These are phyloP conservation scores for Candida orba DNA, from an alignment of 805 yeast species.

Conservation along the genomic window DNA sequence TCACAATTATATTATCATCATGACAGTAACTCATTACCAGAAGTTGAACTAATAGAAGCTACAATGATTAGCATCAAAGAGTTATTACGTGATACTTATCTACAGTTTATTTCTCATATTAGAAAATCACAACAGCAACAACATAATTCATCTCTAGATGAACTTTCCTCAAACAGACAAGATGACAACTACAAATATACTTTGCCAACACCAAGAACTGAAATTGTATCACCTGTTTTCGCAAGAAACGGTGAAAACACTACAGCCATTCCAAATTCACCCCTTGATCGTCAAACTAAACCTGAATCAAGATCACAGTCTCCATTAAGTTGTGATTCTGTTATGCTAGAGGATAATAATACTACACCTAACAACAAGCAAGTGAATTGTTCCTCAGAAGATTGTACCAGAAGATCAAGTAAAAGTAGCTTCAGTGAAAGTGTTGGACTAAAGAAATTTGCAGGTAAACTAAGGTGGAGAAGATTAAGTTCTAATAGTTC, in stretches of 20 bases:
- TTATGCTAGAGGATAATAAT: slow-evolving; percentile 9
- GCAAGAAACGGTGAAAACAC: too few relatives aligned
- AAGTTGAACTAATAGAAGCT: slow-evolving; percentile 10
- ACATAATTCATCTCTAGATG: not conserved
- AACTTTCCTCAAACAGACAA: not conserved
- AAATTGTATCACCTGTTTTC: too few relatives aligned
- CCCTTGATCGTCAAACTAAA: too few relatives aligned
- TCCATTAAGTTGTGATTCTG: too few relatives aligned
- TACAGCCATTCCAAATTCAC: too few relatives aligned
- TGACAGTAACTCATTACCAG: slow-evolving; percentile 11
- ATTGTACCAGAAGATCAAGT: slow-evolving; percentile 6
- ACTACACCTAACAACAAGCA: slow-evolving; percentile 6
- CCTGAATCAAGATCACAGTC: too few relatives aligned
- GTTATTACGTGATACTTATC: slow-evolving; percentile 19
- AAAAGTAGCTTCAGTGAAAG: slow-evolving; percentile 13
- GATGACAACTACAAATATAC: slow-evolving; percentile 2
- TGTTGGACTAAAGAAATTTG: slow-evolving; percentile 21
- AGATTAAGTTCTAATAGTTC: slow-evolving; percentile 22
- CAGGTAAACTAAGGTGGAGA: slow-evolving; percentile 25
- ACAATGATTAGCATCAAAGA: slow-evolving; percentile 19
- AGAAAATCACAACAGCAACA: slow-evolving; percentile 10
- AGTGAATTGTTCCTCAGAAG: slow-evolving; percentile 6
- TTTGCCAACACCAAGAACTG: too few relatives aligned
- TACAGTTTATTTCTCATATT: slow-evolving; percentile 18
- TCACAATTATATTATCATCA: slow-evolving; percentile 8